Percentiles rank a stretch among this genome's conserved stretches.
Conservation (phyloP, 1,139 yeast species). For the Tardiomyces digboiensis region DNA sequence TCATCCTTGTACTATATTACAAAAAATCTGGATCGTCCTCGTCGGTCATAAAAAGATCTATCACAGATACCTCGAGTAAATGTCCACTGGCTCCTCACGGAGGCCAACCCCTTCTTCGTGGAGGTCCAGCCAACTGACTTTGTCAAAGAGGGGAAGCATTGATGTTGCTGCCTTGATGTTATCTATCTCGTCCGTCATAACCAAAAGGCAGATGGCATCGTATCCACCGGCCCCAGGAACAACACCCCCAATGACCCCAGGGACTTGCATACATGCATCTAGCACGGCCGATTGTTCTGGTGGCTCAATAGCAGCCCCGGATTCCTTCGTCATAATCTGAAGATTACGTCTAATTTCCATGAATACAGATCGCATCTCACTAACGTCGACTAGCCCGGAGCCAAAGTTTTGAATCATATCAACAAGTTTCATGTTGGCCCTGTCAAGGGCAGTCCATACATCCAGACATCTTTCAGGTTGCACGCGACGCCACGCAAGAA, state of each 20-base stretch:
- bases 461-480: conserved; percentile 41
- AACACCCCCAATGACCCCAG: conserved; percentile 86
- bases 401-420: conserved; percentile 28
- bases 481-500: conserved; percentile 55
- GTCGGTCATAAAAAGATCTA: background rate
- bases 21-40: too few relatives aligned
- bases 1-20: too few relatives aligned
- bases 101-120: conserved; percentile 26
- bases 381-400: conserved; percentile 7
- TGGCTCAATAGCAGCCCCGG: conserved; percentile 91
- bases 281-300: conserved; percentile 58
- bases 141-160: conserved; percentile 13
- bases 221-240: conserved; percentile 99
- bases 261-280: conserved; percentile 44
- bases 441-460: conserved; percentile 47
- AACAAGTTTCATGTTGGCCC: conserved; percentile 51
- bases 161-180: conserved; percentile 30
- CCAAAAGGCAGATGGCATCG: conserved; percentile 78
- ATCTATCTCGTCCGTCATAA: conserved; percentile 38
- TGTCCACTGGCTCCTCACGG: conserved; percentile 9
- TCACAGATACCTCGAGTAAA: background rate
- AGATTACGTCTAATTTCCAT: conserved; percentile 10
- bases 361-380: background rate
- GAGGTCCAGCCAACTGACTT: conserved; percentile 26
- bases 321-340: conserved; percentile 41